Evolutionary conservation across 1,139 yeast species (phyloP), one percentile per base, ranked within the genome.

Genomic region (Nematodospora anomalae): DNA sequence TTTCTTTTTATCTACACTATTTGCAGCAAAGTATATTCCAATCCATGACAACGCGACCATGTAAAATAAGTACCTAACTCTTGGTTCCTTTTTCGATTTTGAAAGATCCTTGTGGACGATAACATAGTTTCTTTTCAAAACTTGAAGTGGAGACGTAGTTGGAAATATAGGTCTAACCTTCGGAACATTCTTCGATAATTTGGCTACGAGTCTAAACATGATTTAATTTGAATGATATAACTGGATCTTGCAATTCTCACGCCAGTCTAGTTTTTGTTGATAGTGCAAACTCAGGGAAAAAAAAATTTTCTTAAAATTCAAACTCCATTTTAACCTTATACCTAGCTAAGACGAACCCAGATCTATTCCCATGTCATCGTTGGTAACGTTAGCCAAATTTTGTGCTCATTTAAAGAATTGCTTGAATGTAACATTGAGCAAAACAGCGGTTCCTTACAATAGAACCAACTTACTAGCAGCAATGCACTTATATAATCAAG

Each of bases 371-470:
- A 18, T 18, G 21, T 6, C 89, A 96, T 89, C 97, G 26, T 74
- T 90, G 44, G 95, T 85, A 34, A 83, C 81, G 51, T 72, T 90
- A 47, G 95, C 94, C 21, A 79, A 87, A 63, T 75, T 84, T 39
- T 88, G 96, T 57, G 83, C 95, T 22, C 98, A 92, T 55, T 60
- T 92, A 44, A 95, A 88, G 62, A 92, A 92, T 66, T 88, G 94
- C 49, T 76, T 87, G 12, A 76, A 86, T 57, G 92, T 87, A 30
- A 78, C 79, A 54, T 66, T 81, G 34, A 74, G 94, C 20, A 62
- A 83, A 42, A 88, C 97, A 0, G 77, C 92, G 10, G 76, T 92
- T 15, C 97, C 97, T 15, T 86, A 83, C 67, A 78, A 90, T 18
- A 81, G 85, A 52, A 69, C 88, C 50, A 95, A 90, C 57, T 71